Base-by-base conservation (phyloP, 202 grass and related monocot genomes). In the Hordeum pubiflorum region DNA sequence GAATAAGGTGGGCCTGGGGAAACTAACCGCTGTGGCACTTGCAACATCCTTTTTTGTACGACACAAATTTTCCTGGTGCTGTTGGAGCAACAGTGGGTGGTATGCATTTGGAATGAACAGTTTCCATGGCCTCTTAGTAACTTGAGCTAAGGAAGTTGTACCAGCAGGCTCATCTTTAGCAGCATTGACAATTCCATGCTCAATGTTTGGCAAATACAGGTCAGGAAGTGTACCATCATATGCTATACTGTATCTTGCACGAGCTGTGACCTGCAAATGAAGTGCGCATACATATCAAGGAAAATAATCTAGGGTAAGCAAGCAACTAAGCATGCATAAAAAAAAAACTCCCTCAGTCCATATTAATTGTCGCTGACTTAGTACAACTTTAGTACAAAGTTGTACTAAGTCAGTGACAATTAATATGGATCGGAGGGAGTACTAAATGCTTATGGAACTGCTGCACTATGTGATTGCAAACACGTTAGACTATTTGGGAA, bases 91-190 rank as follows among this genome's bases (percentile, higher is more conserved):
- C 75, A 94, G 55, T 48, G 91, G 89, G 84, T 94, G 91, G 34
- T 91, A 87, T 67, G 89, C 89, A 76, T 89, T 94, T 72, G 88
- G 80, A 84, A 94, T 89, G 77, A 89, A 91, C 57, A 94, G 39
- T 83, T 94, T 94, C 89, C 88, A 94, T 62, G 70, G 14, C 69
- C 74, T 86, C 29, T 69, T 88, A 65, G 81, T 36, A 52, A 27
- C 69, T 63, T 62, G 67, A 41, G 37, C 63, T 77, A 76, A 79
- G 74, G 72, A 77, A 68, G 55, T 65, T 65, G 50, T 60, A 31
- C 52, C 37, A 17, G 64, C 37, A 84, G 83, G 44, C 48, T 72
- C 31, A 58, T 64, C 46, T 83, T 63, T 38, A 87, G 58, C 65
- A 66, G 59, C 60, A 48, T 63, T 79, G 44, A 52, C 31, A 60